These are phyloP conservation scores for Ordospora pajunii DNA, from an alignment of 371 early-diverging fungal species.

Conservation along the genomic window DNA sequence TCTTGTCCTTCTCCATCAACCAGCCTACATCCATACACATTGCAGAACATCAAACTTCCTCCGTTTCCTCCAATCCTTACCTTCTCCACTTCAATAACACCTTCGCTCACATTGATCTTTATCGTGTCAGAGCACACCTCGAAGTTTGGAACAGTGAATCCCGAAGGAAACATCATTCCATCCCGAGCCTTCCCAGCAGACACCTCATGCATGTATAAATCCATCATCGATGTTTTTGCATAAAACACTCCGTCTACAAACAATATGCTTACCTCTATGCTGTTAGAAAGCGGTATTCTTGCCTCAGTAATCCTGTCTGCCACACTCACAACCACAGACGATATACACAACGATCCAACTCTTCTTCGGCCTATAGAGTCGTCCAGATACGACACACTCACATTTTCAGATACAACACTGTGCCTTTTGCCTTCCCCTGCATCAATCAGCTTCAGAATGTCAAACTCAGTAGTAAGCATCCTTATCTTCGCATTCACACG, in stretches of 20 bases:
- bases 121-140: background rate
- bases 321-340: background rate
- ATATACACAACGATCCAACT: background rate
- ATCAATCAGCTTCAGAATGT: background rate
- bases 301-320: background rate
- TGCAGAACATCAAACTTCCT: background rate
- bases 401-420: background rate
- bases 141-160: conserved; percentile 1
- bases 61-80: background rate
- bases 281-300: background rate
- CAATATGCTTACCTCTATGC: background rate
- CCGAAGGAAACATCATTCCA: background rate
- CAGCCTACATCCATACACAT: background rate
- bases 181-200: background rate
- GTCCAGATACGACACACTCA: background rate
- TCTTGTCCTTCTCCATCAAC: background rate
- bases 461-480: background rate
- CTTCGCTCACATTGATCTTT: background rate
- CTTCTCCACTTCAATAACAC: background rate
- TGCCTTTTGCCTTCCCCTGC: background rate
- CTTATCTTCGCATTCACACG: background rate
- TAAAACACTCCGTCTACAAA: background rate
- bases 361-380: background rate
- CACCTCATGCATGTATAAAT: background rate
- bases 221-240: conserved; percentile 4